Evolutionary conservation across 768 basidiomycete genomes (phyloP), one percentile per base, ranked within the genome.

Genomic region (Tricholoma sp.): DNA sequence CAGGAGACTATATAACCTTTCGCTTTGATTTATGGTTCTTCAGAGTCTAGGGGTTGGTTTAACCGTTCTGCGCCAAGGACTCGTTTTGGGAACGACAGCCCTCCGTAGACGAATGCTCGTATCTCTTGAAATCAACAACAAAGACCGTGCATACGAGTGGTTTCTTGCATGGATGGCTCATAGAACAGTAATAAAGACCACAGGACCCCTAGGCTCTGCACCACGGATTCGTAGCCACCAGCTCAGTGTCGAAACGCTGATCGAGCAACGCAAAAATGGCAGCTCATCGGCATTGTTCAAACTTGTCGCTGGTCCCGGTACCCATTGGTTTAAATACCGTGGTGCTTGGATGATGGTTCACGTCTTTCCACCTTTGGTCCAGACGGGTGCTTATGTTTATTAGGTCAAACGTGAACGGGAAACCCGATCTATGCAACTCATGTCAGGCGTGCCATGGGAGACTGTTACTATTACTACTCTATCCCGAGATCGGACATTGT

Each of bases 401-500:
- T 67, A 96, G 94, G 88, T 98, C 62, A 93, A 92, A 76, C 85
- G 97, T 12, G 95, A 98, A 74, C 84, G 97, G 53, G 94, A 97
- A 71, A 90, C 89, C 19, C 89, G 91, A 62, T 86, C 95, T 27
- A 91, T 95, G 83, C 88, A 94, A 65, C 77, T 94, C 49, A 88
- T 89, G 78, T 89, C 92, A 5, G 95, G 96, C 6, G 83, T 83
- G 5, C 97, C 97, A 57, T 99, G 96, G 94, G 97, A 99, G 72
- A 98, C 96, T 0, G 86, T 98, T 47, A 95, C 88, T 37, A 78
- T 99, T 45, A 99, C 94, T 5, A 87, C 97, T 1, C 82, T 99
- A 35, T 96, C 94, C 14, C 79, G 87, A 46, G 95, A 96, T 70
- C 85, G 94, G 39, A 66, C 69, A 2, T 74, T 98, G 19, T 98